These are phyloP conservation scores for Epichloe glyceriae DNA, from an alignment of 2,329 filamentous ascomycete species.

Conservation along the genomic window DNA sequence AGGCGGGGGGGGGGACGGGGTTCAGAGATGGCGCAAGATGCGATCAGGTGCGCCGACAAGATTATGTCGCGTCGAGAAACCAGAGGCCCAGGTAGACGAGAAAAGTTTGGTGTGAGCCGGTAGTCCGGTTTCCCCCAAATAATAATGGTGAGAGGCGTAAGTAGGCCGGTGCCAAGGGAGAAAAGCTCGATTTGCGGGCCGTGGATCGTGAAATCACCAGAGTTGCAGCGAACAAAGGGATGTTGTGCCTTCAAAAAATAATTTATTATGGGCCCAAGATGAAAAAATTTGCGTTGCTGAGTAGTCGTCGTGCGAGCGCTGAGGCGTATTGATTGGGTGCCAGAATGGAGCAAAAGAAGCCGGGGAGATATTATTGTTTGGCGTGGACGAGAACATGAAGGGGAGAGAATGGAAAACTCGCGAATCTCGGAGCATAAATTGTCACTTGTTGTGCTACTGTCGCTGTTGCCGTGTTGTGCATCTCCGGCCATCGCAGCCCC, in stretches of 20 bases:
- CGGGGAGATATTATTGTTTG: too few species aligned
- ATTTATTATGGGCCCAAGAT: neutral
- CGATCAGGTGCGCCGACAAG: neutral
- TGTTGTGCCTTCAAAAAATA: neutral
- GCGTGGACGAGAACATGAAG: too few species aligned
- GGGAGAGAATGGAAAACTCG: too few species aligned
- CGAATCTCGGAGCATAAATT: too few species aligned
- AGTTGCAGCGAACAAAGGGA: constrained; percentile 1
- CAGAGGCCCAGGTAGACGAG: neutral
- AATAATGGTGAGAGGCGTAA: too few species aligned
- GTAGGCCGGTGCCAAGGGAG: too few species aligned
- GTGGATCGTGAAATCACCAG: too few species aligned
- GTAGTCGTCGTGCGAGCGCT: neutral
- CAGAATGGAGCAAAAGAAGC: neutral
- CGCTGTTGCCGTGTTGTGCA: neutral
- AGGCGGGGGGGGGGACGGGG: neutral
- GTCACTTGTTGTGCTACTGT: neutral
- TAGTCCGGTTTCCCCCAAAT: neutral
- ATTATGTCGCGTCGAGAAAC: too few species aligned
- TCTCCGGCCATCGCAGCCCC: neutral
- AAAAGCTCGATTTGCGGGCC: too few species aligned
- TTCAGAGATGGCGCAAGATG: neutral
- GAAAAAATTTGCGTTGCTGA: constrained; percentile 1
- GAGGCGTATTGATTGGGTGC: neutral
- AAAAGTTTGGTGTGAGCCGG: neutral